Base-by-base conservation (phyloP, 208 protist species). In the Balamuthia mandrillaris region DNA sequence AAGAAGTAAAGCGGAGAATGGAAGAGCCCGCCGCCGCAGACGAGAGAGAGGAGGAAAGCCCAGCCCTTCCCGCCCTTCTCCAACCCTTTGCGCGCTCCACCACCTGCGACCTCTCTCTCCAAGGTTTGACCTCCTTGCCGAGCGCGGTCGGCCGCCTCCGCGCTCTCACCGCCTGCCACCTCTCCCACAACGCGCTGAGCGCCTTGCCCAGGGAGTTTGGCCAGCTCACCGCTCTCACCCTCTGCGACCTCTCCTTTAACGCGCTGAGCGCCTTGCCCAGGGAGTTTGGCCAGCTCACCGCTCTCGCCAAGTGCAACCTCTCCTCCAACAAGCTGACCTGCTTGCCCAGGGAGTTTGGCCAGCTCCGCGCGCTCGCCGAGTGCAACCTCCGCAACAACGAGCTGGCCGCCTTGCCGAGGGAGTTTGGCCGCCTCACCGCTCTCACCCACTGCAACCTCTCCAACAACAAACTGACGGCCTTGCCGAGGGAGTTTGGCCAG, bases 271-370 rank as follows among this genome's bases (percentile, higher is more conserved):
- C 66, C 27, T 45, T 77, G 9, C 66, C 66, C 66, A 77, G 54
- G 66, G 66, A 77, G 18, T n/a, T 77, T 3, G 66, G 66, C n/a
- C 66, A 77, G 66, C 66, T 77, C 12, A 56, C 66, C 29, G 49
- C 66, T 31, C 44, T 77, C 42, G 33, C 42, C 29, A 39, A 39
- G 9, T 45, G 49, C 44, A 54, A 41, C 41, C 42, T 77, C 21
- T n/a, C 66, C 66, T 45, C 49, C 3, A 77, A 77, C 66, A 37
- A 39, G 24, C 29, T 77, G 37, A 45, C 49, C n/a, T 29, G 44
- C 7, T 31, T 77, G 10, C 66, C 66, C n/a, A n/a, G n/a, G n/a
- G n/a, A n/a, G n/a, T n/a, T n/a, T n/a, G n/a, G n/a, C n/a, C n/a
- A n/a, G n/a, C n/a, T n/a, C n/a, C n/a, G n/a, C n/a, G n/a, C n/a